Percentiles rank a stretch among this genome's conserved stretches.
Evolutionary conservation across 495 filamentous ascomycete species (phyloP).

Genomic region (Neurospora tetrasperma): DNA sequence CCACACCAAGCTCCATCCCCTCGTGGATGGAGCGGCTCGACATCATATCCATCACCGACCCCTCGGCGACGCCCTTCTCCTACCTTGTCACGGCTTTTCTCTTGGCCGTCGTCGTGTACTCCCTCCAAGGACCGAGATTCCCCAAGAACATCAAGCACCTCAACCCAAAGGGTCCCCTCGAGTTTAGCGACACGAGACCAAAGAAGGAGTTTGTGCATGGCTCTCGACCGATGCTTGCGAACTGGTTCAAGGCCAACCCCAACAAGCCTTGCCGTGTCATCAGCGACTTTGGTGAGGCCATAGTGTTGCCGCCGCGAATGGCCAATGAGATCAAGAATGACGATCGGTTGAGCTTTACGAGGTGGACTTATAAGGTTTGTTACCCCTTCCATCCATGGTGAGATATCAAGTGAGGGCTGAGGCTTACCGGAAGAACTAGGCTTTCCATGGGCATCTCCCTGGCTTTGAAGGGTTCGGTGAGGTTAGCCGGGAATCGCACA

Average conservation of each 20-base stretch:
- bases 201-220: constrained; percentile 8
- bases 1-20: neutral
- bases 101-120: neutral
- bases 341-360: constrained; percentile 23
- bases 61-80: neutral
- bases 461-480: constrained; percentile 37
- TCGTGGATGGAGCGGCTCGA: neutral
- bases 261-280: constrained; percentile 19
- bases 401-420: too few species aligned
- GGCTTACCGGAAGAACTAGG: constrained; percentile 11
- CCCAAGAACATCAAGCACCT: constrained; percentile 4
- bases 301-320: constrained; percentile 36
- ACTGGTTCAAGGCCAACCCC: constrained; percentile 12
- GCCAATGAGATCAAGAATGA: constrained; percentile 42
- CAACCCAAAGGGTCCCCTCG: constrained; percentile 7
- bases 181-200: constrained; percentile 8
- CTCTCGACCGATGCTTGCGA: constrained; percentile 3
- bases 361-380: constrained; percentile 28
- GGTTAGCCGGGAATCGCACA: constrained; percentile 10
- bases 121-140: neutral
- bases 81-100: constrained; percentile 4
- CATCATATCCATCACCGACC: neutral
- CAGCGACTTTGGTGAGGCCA: constrained; percentile 16
- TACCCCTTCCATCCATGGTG: neutral
- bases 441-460: constrained; percentile 33